Conservation (phyloP, 257 asterid species). For the Penstemon newberryi region DNA sequence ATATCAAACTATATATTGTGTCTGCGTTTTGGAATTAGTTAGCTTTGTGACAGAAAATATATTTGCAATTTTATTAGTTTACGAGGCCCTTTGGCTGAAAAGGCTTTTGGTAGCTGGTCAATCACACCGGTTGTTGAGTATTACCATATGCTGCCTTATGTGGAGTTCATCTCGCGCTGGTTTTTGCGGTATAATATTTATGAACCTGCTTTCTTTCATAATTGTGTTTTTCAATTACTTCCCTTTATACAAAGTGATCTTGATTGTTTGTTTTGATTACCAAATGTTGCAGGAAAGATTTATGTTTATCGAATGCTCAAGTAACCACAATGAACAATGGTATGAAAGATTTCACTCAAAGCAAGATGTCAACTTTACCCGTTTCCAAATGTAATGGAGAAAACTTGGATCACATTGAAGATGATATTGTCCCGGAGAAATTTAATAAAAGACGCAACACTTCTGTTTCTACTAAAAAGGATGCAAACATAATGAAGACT, state of each 20-base stretch:
- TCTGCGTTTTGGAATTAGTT: too few relatives aligned
- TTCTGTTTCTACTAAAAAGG: background rate
- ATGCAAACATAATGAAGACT: background rate
- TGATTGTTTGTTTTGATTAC: background rate
- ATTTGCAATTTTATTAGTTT: constrained; percentile 42
- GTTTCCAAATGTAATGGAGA: constrained; percentile 4
- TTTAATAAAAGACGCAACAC: background rate
- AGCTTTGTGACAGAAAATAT: constrained; percentile 8
- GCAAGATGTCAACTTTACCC: constrained; percentile 13
- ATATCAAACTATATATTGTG: background rate
- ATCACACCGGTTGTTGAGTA: constrained; percentile 42
- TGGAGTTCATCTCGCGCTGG: constrained; percentile 49
- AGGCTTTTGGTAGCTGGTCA: constrained; percentile 39
- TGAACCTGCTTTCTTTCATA: background rate
- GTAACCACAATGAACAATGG: constrained; percentile 11
- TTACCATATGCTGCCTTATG: constrained; percentile 65
- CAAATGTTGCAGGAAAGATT: constrained; percentile 44
- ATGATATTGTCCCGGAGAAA: background rate
- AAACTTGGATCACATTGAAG: constrained; percentile 29
- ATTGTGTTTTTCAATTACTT: background rate
- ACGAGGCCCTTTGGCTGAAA: constrained; percentile 56
- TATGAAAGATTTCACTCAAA: constrained; percentile 17
- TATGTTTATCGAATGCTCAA: constrained; percentile 29
- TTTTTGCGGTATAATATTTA: constrained; percentile 43
- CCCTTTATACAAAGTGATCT: background rate